Percentiles rank a stretch among this genome's conserved stretches.
Evolutionary conservation across 208 protist genomes (phyloP).

Genomic region (Herpetomonas samuelpessoai): DNA sequence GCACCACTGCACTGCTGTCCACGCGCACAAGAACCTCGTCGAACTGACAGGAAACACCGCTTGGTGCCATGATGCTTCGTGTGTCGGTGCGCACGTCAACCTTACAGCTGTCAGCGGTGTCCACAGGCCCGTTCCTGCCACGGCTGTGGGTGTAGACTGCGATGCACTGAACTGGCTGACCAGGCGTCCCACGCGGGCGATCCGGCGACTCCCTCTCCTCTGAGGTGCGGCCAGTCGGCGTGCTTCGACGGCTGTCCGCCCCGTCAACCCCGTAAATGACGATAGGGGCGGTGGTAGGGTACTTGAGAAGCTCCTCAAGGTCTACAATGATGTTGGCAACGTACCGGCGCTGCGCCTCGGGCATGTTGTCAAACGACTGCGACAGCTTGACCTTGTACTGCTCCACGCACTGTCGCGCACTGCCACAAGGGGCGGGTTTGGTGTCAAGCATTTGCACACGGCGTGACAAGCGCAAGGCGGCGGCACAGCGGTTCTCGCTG

Average conservation of each 20-base stretch:
- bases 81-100: constrained; percentile 15
- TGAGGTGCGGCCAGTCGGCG: background rate
- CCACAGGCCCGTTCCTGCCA: no score
- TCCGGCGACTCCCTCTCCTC: background rate
- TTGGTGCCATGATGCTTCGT: constrained; percentile 8
- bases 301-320: constrained; percentile 12
- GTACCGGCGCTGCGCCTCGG: background rate
- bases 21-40: constrained; percentile 23
- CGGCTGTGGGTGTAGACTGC: background rate
- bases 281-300: constrained; percentile 8
- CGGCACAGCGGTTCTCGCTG: constrained; percentile 14
- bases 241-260: background rate
- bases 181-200: background rate
- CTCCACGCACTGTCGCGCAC: constrained; percentile 24
- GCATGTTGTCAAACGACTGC: constrained; percentile 10
- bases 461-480: constrained; percentile 20
- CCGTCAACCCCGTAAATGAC: constrained; percentile 16
- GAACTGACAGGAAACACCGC: constrained; percentile 11
- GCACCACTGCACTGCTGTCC: constrained; percentile 25
- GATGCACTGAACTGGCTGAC: background rate
- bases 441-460: constrained; percentile 18
- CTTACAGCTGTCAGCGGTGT: background rate
- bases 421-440: constrained; percentile 20
- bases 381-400: constrained; percentile 16
- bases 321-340: constrained; percentile 12